A percentile compares a stretch with the other conserved stretches of the same genome.
Evolutionary conservation across 2,329 filamentous ascomycete genomes (phyloP).

Genomic region (Corynespora cassiicola): DNA sequence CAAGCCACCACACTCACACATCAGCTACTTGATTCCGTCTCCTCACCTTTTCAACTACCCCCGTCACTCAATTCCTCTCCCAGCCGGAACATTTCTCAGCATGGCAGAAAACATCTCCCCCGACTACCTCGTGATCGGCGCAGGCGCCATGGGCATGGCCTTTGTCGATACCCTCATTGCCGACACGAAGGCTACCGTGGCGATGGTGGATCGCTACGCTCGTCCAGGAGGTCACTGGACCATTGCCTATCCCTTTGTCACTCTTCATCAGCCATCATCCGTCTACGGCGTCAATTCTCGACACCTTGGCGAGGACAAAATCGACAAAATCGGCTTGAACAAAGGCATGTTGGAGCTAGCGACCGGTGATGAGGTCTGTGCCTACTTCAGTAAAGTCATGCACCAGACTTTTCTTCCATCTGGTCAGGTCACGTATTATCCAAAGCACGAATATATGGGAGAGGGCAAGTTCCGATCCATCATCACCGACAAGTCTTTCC

Average conservation of each 20-base stretch:
- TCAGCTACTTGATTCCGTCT: no score
- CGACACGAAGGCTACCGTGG: neutral
- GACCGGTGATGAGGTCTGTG: conserved; percentile 1
- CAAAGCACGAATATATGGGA: conserved; percentile 1
- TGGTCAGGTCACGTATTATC: neutral
- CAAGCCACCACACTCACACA: no score
- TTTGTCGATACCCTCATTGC: conserved; percentile 3
- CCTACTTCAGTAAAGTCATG: conserved; percentile 3
- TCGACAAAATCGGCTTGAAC: conserved; percentile 1
- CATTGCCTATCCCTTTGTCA: conserved; percentile 2
- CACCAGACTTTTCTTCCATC: neutral
- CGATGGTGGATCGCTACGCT: conserved; percentile 1
- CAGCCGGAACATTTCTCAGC: no score
- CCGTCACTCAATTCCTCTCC: no score
- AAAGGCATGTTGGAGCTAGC: neutral
- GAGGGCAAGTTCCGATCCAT: conserved; percentile 1
- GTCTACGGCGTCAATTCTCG: conserved; percentile 1
- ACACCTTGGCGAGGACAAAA: neutral
- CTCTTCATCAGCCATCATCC: conserved; percentile 1
- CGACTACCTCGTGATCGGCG: conserved; percentile 4
- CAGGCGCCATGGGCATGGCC: conserved; percentile 4
- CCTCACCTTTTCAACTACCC: no score
- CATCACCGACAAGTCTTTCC: neutral
- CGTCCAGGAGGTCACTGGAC: conserved; percentile 4
- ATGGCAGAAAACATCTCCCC: neutral